Evolutionary conservation across 345 rosid genomes (phyloP), one percentile per base, ranked within the genome.

Genomic region (Erysimum cheiranthoides): DNA sequence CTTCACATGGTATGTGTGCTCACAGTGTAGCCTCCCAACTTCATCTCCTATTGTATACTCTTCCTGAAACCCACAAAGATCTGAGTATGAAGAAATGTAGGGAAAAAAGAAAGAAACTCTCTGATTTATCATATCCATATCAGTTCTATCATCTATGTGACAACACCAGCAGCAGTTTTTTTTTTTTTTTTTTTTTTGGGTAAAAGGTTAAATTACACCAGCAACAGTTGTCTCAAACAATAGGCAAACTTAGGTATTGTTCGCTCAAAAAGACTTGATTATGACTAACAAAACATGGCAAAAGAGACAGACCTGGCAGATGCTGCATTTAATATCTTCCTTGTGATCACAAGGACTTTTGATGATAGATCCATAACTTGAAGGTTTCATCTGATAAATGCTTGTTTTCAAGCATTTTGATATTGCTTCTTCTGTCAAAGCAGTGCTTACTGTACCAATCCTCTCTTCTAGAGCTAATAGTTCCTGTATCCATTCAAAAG

Each of bases 391-490:
- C 74, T 86, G 83, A 78, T 85, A 88, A 74, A 73, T 71, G 76
- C 88, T 82, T 77, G 80, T 88, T 80, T 80, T 70, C 32, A 96
- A 78, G 80, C 95, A 89, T 59, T 87, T 89, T 36, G 83, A 80
- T 65, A 93, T 73, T 61, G 86, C 90, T 83, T 89, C 99, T 81
- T 96, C 99, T 8, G 94, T 66, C 71, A 96, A 79, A 11, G 97
- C 98, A 53, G 96, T 96, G 83, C 98, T 93, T 82, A 96, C 99
- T 35, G 80, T 73, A 63, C 99, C 99, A 87, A 96, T 93, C 78
- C 89, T 89, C 78, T 96, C 99, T 86, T 89, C 99, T 36, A 96
- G 86, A 73, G 99, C 97, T 75, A 96, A 61, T 71, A 96, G 78
- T 71, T 96, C 98, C 99, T 96, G 84, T 60, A 63, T 63, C 53